Conservation (phyloP, 1,284 basidiomycete species). For the Tylopilus sp. region DNA sequence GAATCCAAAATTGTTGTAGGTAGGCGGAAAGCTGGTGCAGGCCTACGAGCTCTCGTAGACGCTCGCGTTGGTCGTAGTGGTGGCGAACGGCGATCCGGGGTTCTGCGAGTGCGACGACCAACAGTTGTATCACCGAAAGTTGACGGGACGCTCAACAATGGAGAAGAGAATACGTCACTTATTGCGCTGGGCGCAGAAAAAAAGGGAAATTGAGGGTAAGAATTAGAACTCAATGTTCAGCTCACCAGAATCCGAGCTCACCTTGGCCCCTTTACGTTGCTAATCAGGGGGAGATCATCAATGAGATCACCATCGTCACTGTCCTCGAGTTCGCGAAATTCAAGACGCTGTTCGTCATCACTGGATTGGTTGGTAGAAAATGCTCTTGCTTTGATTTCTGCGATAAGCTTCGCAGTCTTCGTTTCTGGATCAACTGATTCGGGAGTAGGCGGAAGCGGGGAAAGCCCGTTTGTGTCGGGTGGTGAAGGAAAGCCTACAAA, state of each 20-base stretch:
- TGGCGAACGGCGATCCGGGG: background rate
- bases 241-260: slow-evolving; percentile 9
- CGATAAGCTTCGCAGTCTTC: slow-evolving; percentile 57
- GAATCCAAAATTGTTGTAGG: slow-evolving; percentile 12
- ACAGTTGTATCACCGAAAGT: background rate
- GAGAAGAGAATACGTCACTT: slow-evolving; percentile 20
- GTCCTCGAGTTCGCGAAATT: slow-evolving; percentile 45
- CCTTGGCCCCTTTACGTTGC: slow-evolving; percentile 17
- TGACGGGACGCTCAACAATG: slow-evolving; percentile 25
- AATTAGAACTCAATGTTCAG: background rate
- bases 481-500: slow-evolving; percentile 37
- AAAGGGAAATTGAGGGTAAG: slow-evolving; percentile 6
- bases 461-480: slow-evolving; percentile 27
- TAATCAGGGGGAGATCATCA: slow-evolving; percentile 20
- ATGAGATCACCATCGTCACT: slow-evolving; percentile 47
- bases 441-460: slow-evolving; percentile 37
- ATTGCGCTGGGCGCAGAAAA: background rate
- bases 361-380: slow-evolving; percentile 41
- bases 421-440: slow-evolving; percentile 41
- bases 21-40: slow-evolving; percentile 3
- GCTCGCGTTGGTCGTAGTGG: slow-evolving; percentile 6
- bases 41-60: slow-evolving; percentile 19
- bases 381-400: slow-evolving; percentile 55
- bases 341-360: slow-evolving; percentile 37
- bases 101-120: background rate